Percentiles rank a stretch among this genome's conserved stretches.
These are phyloP conservation scores for Stipa capillata DNA, from an alignment of 176 grass and related monocot genomes.

Conservation along the genomic window DNA sequence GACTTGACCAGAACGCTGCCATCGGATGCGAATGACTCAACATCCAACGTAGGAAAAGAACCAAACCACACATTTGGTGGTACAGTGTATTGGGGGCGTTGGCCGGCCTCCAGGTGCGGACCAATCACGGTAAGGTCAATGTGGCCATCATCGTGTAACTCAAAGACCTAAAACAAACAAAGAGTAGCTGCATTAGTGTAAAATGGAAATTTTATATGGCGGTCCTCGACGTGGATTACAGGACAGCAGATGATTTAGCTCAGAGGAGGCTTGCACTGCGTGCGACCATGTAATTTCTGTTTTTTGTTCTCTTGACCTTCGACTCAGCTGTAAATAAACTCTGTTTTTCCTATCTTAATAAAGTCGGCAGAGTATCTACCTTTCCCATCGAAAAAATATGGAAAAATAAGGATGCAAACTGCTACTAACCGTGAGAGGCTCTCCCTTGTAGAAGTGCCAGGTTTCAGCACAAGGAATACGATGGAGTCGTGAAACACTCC, in stretches of 20 bases:
- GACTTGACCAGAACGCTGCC: conserved; percentile 76
- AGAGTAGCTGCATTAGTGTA: not conserved
- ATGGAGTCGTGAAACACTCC: conserved; percentile 76
- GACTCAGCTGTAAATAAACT: too few relatives aligned
- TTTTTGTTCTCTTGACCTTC: too few relatives aligned
- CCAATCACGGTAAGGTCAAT: conserved; percentile 79
- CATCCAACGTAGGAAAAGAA: conserved; percentile 79
- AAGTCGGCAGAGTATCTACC: too few relatives aligned
- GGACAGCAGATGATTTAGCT: too few relatives aligned
- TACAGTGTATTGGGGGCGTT: conserved; percentile 88
- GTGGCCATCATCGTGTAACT: conserved; percentile 83
- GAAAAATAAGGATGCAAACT: not conserved
- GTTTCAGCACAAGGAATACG: conserved; percentile 96
- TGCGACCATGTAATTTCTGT: too few relatives aligned
- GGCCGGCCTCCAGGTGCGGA: conserved; percentile 68
- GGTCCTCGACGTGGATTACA: too few relatives aligned
- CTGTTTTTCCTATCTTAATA: too few relatives aligned
- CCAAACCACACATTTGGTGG: conserved; percentile 93
- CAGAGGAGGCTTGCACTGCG: too few relatives aligned
- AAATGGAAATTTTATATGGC: not conserved
- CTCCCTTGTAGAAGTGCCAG: conserved; percentile 97
- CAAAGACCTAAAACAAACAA: conserved; percentile 54
- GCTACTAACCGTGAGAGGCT: conserved; percentile 84
- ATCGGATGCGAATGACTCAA: conserved; percentile 69
- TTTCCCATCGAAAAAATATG: too few relatives aligned